Evolutionary conservation across 768 basidiomycete species (phyloP).

Genomic region (Termitomyces sp.): DNA sequence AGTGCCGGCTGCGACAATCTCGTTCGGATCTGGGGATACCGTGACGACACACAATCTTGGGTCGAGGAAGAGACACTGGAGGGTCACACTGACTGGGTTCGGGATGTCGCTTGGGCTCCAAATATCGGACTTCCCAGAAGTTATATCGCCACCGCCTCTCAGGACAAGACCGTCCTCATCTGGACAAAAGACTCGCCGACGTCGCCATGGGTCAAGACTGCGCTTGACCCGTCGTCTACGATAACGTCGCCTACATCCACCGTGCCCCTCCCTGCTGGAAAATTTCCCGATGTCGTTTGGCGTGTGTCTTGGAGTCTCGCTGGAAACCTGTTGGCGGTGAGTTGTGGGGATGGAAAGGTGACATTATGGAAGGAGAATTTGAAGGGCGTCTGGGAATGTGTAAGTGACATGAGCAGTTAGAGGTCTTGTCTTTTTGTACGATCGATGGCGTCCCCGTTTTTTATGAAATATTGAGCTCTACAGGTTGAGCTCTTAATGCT

Average conservation of each 20-base stretch:
- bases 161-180: conserved; percentile 87
- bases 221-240: conserved; percentile 66
- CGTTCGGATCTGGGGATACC: conserved; percentile 90
- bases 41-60: conserved; percentile 86
- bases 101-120: conserved; percentile 99
- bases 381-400: conserved; percentile 94
- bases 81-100: conserved; percentile 95
- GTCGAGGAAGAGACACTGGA: conserved; percentile 85
- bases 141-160: conserved; percentile 95
- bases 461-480: background rate
- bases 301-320: conserved; percentile 98
- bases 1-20: conserved; percentile 96
- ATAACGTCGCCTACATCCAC: conserved; percentile 39
- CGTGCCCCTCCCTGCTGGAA: conserved; percentile 50
- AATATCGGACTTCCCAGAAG: conserved; percentile 92
- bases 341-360: conserved; percentile 97
- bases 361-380: conserved; percentile 98
- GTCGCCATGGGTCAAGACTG: conserved; percentile 73
- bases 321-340: conserved; percentile 93
- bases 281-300: conserved; percentile 98
- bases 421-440: conserved; percentile 2
- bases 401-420: conserved; percentile 89
- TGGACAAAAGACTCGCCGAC: conserved; percentile 84
- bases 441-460: background rate
- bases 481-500: no score